Percentiles rank a stretch among this genome's conserved stretches.
Conservation (phyloP, 2,329 filamentous ascomycete species). For the Geosmithia morbida region DNA sequence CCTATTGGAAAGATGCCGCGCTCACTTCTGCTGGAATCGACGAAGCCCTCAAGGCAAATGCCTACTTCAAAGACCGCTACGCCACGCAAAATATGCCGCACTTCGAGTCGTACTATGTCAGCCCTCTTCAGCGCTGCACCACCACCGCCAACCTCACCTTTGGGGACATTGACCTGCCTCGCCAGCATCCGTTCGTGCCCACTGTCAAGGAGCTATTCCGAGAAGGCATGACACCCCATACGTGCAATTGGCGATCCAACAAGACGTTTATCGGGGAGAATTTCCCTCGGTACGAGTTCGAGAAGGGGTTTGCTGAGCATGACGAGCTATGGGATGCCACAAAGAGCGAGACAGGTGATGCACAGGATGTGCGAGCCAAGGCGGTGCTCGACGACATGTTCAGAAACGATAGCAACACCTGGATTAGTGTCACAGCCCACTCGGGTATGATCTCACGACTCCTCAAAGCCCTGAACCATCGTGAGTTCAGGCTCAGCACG, state of each 20-base stretch:
- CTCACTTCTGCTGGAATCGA: slow-evolving; percentile 41
- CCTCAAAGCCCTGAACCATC: slow-evolving; percentile 43
- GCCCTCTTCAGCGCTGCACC: slow-evolving; percentile 48
- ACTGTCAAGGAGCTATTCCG: slow-evolving; percentile 50
- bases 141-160: slow-evolving; percentile 51
- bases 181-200: slow-evolving; percentile 35
- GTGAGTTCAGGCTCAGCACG: slow-evolving; percentile 46
- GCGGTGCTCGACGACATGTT: slow-evolving; percentile 43
- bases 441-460: slow-evolving; percentile 39
- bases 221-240: slow-evolving; percentile 53
- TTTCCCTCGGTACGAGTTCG: slow-evolving; percentile 41
- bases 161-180: slow-evolving; percentile 33
- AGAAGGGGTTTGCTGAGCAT: slow-evolving; percentile 44
- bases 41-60: slow-evolving; percentile 43
- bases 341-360: slow-evolving; percentile 25
- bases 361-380: slow-evolving; percentile 34
- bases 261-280: slow-evolving; percentile 34
- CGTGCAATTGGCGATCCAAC: slow-evolving; percentile 48
- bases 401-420: slow-evolving; percentile 31
- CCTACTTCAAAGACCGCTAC: slow-evolving; percentile 43
- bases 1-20: slow-evolving; percentile 47
- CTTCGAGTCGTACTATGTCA: slow-evolving; percentile 51
- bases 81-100: slow-evolving; percentile 37
- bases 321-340: slow-evolving; percentile 28
- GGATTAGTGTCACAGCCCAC: slow-evolving; percentile 46